Conservation (phyloP, 2,329 filamentous ascomycete species). For the Scedosporium boydii region DNA sequence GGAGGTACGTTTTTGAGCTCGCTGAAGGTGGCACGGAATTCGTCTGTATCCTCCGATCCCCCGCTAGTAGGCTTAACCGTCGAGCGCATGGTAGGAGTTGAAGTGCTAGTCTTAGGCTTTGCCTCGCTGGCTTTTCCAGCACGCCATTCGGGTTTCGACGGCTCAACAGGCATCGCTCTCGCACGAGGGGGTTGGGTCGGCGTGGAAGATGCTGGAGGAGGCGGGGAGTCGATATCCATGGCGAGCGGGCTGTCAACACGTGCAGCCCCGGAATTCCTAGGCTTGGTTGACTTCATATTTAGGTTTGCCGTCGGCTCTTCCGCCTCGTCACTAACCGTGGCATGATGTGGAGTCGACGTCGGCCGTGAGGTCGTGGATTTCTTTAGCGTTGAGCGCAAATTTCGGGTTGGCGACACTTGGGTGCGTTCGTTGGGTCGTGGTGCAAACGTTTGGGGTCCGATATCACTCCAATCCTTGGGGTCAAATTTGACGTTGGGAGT, state of each 20-base stretch:
- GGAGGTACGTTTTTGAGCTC: conserved; percentile 49
- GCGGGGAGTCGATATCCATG: conserved; percentile 56
- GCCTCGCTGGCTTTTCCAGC: conserved; percentile 33
- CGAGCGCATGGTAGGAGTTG: not conserved
- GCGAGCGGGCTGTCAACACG: conserved; percentile 41
- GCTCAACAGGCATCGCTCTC: conserved; percentile 45
- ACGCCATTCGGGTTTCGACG: conserved; percentile 50
- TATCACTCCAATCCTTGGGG: conserved; percentile 42
- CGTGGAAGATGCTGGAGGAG: conserved; percentile 1
- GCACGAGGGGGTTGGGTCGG: conserved; percentile 24
- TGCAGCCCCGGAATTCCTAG: not conserved
- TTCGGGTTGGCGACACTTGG: conserved; percentile 34
- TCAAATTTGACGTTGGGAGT: conserved; percentile 17
- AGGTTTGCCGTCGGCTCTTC: conserved; percentile 9
- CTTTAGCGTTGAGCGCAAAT: conserved; percentile 38
- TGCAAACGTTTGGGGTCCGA: conserved; percentile 44
- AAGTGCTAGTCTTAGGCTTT: conserved; percentile 11
- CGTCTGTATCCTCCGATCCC: conserved; percentile 47
- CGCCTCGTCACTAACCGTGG: conserved; percentile 36
- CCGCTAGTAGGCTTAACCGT: conserved; percentile 24
- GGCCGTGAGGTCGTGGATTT: conserved; percentile 42
- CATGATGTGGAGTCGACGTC: conserved; percentile 38
- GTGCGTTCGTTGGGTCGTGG: conserved; percentile 24
- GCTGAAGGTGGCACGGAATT: conserved; percentile 42
- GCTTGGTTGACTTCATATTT: not conserved